Percentiles rank a stretch among this genome's conserved stretches.
Conservation (phyloP, 495 filamentous ascomycete genomes). For the Penicillium roqueforti region DNA sequence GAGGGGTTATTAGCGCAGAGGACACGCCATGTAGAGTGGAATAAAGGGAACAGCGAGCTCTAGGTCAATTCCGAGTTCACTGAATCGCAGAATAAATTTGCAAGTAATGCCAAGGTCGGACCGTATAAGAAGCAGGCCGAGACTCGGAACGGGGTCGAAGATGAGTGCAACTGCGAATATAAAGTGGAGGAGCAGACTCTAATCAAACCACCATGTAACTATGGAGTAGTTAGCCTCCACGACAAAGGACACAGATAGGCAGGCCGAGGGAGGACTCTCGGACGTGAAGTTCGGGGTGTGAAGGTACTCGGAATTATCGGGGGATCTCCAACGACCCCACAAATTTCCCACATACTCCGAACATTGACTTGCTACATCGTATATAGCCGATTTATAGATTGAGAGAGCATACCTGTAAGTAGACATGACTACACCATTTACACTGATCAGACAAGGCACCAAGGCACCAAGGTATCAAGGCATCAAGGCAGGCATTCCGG, state of each 20-base stretch:
- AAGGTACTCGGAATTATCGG: neutral
- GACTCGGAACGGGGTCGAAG: neutral
- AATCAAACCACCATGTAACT: neutral
- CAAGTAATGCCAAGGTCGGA: neutral
- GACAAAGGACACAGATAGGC: neutral
- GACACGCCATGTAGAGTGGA: slow-evolving; percentile 25
- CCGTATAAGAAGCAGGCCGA: neutral
- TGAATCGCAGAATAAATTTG: neutral
- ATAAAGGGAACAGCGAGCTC: too few species aligned
- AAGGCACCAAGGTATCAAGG: neutral
- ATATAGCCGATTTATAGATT: too few species aligned
- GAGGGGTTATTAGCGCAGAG: slow-evolving; percentile 24
- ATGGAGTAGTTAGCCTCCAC: neutral
- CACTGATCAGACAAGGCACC: too few species aligned
- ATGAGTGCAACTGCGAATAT: neutral
- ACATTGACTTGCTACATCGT: too few species aligned
- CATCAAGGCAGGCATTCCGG: neutral
- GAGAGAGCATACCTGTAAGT: too few species aligned
- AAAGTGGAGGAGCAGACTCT: neutral
- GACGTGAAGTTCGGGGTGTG: neutral
- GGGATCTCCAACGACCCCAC: neutral
- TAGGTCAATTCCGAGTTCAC: neutral
- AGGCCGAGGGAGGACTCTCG: neutral
- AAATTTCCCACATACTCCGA: neutral
- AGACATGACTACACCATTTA: too few species aligned